A percentile compares a stretch with the other conserved stretches of the same genome.
These are phyloP conservation scores for Coemansia sp. DNA, from an alignment of 192 early-diverging fungal genomes.

Conservation along the genomic window DNA sequence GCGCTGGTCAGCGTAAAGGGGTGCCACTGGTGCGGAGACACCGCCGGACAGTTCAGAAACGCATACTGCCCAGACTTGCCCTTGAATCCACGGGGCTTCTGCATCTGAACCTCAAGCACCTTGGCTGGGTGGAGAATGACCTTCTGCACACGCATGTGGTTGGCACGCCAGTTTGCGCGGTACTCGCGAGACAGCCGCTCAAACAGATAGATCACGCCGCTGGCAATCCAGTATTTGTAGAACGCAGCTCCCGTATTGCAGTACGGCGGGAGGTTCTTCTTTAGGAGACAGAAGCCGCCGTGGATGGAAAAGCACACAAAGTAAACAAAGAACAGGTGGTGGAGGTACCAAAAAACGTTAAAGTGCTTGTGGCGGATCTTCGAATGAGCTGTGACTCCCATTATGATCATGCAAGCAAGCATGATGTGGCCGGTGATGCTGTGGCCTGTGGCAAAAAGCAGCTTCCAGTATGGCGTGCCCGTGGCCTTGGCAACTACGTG, in stretches of 20 bases:
- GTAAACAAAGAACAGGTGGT: slow-evolving; percentile 84
- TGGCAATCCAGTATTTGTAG: slow-evolving; percentile 79
- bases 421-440: slow-evolving; percentile 83
- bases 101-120: slow-evolving; percentile 79
- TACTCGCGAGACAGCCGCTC: slow-evolving; percentile 76
- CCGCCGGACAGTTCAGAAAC: slow-evolving; percentile 73
- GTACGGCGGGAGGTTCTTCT: slow-evolving; percentile 60
- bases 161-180: slow-evolving; percentile 57
- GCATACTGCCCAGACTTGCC: slow-evolving; percentile 79
- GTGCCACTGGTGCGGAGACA: slow-evolving; percentile 75
- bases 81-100: slow-evolving; percentile 60
- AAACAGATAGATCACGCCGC: slow-evolving; percentile 66
- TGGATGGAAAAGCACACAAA: slow-evolving; percentile 79
- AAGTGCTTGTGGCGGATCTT: slow-evolving; percentile 55
- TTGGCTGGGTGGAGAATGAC: slow-evolving; percentile 82
- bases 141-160: slow-evolving; percentile 70
- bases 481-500: slow-evolving; percentile 38
- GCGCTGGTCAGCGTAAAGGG: slow-evolving; percentile 84
- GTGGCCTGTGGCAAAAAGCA: slow-evolving; percentile 69
- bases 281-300: slow-evolving; percentile 84
- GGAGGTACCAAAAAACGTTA: slow-evolving; percentile 85
- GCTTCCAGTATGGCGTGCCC: slow-evolving; percentile 41
- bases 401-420: slow-evolving; percentile 68
- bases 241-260: slow-evolving; percentile 74
- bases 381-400: slow-evolving; percentile 71